Evolutionary conservation across 805 yeast genomes (phyloP), one percentile per base, ranked within the genome.

Genomic region (Saturnispora dispora): DNA sequence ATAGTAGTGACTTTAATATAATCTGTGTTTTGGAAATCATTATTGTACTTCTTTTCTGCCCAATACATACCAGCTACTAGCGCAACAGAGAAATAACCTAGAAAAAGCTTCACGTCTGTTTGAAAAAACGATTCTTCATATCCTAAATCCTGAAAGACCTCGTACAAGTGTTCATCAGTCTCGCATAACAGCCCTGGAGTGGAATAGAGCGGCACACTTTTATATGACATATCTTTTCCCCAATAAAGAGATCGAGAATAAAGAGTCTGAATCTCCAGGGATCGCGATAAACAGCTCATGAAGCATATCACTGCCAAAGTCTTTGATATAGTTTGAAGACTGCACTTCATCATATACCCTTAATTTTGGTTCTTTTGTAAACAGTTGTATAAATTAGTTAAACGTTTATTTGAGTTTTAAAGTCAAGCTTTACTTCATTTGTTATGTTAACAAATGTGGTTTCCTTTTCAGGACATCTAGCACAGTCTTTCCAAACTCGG

Each of bases 401-500:
- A 11, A 30, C 7, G 15, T 10, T 30, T 1, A 11, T 11, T 30
- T 30, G 33, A 13, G 13, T 4, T 10, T 30, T 13, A 30, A 30
- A 30, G 10, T 30, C 13, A 11, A 13, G 10, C 15, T 30, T 30
- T 30, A 9, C 8, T 37, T 18, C 20, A 13, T 72, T 2, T 71
- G 65, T 44, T 75, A 76, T 60, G 86, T 83, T 13, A 88, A 76
- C 56, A 87, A 67, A 60, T 84, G 77, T 0, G 95, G 95, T 61
- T 84, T 85, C 48, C 85, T 70, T 52, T 74, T 68, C 2, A 91
- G 89, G 54, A 88, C 68, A 59, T 87, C 83, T 45, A 88, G 64
- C n/a, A 88, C 82, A 0, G 95, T 83, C 65, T 86, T 86, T 20
- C 89, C 96, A 68, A 88, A 87, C 66, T 89, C 96, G 1, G 95